Base-by-base conservation (phyloP, 2,329 filamentous ascomycete genomes). In the Alternaria ventricosa region DNA sequence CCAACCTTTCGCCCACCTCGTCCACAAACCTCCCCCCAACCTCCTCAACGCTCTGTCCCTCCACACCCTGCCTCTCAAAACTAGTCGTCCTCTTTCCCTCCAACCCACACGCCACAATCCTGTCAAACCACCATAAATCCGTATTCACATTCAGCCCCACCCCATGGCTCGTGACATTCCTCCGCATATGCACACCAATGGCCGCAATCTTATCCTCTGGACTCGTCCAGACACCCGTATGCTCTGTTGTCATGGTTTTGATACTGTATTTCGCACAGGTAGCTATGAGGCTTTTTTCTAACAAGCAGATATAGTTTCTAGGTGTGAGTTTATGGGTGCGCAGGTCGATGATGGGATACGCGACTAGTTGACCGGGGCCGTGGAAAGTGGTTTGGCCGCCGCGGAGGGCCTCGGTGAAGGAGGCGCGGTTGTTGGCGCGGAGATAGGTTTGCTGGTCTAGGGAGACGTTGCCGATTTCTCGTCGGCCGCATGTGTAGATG, bases 341-440 rank as follows among this genome's bases (percentile, higher is more conserved):
- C 60, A 98, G 86, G 78, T 97, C 93, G n/a, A 97, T 79, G 55
- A 97, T 88, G 4, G 95, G 93, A 84, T 97, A 99, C n/a, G 94
- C 88, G 36, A 97, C 92, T 53, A 97, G 82, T 79, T 99, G 96
- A 0, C 95, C 95, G 0, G 95, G 96, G 0, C 95, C 96, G 78
- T 99, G 96, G 82, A 97, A 98, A 3, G 96, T 98, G 0, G 93
- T 94, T 69, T 97, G 89, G 0, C 96, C 96, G 65, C 96, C 96
- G 58, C 96, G 89, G n/a, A 89, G 87, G 13, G 92, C 91, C 72
- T 89, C 86, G 46, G 88, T 80, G 71, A 96, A 88, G n/a, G 87
- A 83, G 4, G 90, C 91, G 25, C 77, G 71, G 36, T 82, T 82
- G 30, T 77, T 62, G 30, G 75, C 67, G 49, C 81, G 72, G 33